Base-by-base conservation (phyloP, 192 early-diverging fungal species). In the Funneliformis mosseae region DNA sequence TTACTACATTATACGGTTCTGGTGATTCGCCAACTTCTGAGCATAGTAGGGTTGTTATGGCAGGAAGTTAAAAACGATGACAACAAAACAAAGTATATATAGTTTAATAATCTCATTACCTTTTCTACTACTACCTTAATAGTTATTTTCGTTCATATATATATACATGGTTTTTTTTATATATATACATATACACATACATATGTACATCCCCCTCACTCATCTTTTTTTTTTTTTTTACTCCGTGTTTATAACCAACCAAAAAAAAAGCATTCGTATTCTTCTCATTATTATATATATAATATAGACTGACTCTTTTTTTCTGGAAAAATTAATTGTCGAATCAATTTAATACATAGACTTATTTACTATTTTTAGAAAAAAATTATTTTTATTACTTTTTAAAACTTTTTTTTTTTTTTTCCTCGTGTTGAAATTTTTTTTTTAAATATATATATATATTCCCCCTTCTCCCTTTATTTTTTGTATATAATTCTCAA, bases 31-130 rank as follows among this genome's bases (percentile, higher is more conserved):
- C n/a, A 55, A 55, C 72, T 50, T 38, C 66, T 21, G 77, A 79
- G 39, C 77, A 66, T 55, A 43, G 77, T 55, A 43, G 77, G 38
- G 46, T 39, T 50, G 66, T 79, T 68, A 27, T 79, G n/a, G 77
- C 77, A 39, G 77, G 77, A 69, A 79, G 77, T 67, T 78, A 78
- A 64, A 72, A n/a, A n/a, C n/a, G n/a, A n/a, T n/a, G n/a, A 41
- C 41, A 71, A 45, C 23, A 64, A n/a, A n/a, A 64, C 8, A 64
- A 55, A 55, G 5, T 18, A 55, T 55, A 55, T 69, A 69, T 69
- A 39, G 16, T 69, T 28, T 16, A 69, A 21, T 69, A 69, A n/a
- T 39, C 25, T 39, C 18, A 69, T 28, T 27, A 68, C 28, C 16
- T 28, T 69, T 69, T 18, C 16, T 16, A 55, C 18, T 55, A 2